Conservation (phyloP, 2,329 filamentous ascomycete species). For the Coniosporium tulheliwenetii region DNA sequence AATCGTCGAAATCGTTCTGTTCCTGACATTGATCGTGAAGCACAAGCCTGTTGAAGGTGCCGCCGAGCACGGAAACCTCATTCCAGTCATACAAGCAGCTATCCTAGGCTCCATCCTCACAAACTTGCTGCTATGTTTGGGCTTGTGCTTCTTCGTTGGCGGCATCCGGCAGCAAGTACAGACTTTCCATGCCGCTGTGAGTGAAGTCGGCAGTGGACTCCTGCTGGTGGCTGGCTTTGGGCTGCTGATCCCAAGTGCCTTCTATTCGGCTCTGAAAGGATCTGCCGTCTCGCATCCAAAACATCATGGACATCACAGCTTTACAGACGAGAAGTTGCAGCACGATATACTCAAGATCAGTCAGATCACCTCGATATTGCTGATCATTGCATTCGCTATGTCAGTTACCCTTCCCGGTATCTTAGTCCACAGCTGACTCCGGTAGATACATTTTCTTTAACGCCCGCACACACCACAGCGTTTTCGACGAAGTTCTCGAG, state of each 20-base stretch:
- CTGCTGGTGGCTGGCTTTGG: slow-evolving; percentile 51
- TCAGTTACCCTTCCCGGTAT: slow-evolving; percentile 1
- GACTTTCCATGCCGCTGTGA: slow-evolving; percentile 58
- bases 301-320: slow-evolving; percentile 1
- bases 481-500: slow-evolving; percentile 62
- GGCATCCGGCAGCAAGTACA: slow-evolving; percentile 54
- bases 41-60: slow-evolving; percentile 14
- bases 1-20: slow-evolving; percentile 67
- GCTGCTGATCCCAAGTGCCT: slow-evolving; percentile 37
- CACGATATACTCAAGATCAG: slow-evolving; percentile 49
- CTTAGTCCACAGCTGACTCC: not conserved
- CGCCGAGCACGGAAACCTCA: slow-evolving; percentile 12
- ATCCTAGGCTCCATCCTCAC: slow-evolving; percentile 72
- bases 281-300: slow-evolving; percentile 19
- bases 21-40: slow-evolving; percentile 50
- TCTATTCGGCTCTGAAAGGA: slow-evolving; percentile 4
- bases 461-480: slow-evolving; percentile 56
- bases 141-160: slow-evolving; percentile 65
- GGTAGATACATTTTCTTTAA: slow-evolving; percentile 50
- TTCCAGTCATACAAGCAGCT: slow-evolving; percentile 57
- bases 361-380: slow-evolving; percentile 52
- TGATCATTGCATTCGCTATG: slow-evolving; percentile 49
- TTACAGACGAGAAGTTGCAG: slow-evolving; percentile 21
- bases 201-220: slow-evolving; percentile 63
- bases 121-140: slow-evolving; percentile 69